Evolutionary conservation across 2,329 filamentous ascomycete species (phyloP), one percentile per base, ranked within the genome.

Genomic region (Cladosporium sp.): DNA sequence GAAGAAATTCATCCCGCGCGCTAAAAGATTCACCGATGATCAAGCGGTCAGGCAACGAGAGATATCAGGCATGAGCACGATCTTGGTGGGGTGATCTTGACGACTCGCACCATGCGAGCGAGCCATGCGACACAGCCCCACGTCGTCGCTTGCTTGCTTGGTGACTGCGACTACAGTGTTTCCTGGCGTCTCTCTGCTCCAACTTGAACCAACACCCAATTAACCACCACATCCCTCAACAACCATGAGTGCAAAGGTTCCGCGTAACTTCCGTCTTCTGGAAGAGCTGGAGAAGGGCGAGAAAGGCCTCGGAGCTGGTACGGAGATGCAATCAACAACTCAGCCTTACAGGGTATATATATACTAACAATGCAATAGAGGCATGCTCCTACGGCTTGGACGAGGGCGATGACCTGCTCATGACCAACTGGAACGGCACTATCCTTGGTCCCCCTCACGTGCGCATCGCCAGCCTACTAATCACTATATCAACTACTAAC

Each of bases 271-370:
- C 79, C 90, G 94, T 76, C 87, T 99, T 71, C 85, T 99, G 65
- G 95, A 97, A 80, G 95, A 99, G 88, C 86, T 99, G 23, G 95
- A 99, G 84, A 98, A 98, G 84, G 95, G 95, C 76, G 95, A 99
- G 84, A 99, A 99, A 81, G 95, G 95, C 68, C 86, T 95, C 69
- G 94, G 95, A 76, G 93, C 94, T 78, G 92, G 92, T 92, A 53
- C 49, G 37, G 2, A 33, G 7, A 40, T 23, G n/a, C 40, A 46
- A 46, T 5, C 40, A 23, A 56, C 28, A 46, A 6, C 12, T 59
- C 60, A 53, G 44, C 56, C 65, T 67, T 57, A 68, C 49, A 26
- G 49, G 26, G n/a, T 58, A 64, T 66, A 23, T 29, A 14, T 53
- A 40, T 35, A 63, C 40, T 26, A 23, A 28, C 61, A 56, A 44